phyloP scores from a whole-genome alignment of 305 asterid species.

The Solanum hybrid region DNA sequence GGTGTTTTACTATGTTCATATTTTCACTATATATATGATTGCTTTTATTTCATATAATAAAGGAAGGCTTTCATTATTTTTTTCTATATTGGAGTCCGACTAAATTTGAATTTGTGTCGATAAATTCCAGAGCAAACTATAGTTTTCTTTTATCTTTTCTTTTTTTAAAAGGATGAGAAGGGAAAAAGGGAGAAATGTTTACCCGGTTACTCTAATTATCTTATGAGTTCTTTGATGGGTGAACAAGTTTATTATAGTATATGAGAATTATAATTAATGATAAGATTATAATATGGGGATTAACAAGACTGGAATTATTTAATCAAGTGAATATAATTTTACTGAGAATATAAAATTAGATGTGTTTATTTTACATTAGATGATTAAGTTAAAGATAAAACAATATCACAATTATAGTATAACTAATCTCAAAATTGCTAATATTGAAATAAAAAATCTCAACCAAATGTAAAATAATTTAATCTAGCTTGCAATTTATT shows the following conservation, averaged over 20 bases:
- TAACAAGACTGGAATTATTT: neutral
- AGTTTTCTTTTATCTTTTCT: too few species aligned
- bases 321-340: neutral
- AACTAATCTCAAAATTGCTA: neutral
- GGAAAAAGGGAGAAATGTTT: too few species aligned
- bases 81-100: too few species aligned
- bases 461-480: neutral
- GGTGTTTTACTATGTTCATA: neutral
- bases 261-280: neutral
- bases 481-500: too few species aligned
- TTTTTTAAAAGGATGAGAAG: too few species aligned
- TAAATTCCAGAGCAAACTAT: too few species aligned
- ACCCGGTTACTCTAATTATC: neutral
- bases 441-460: neutral
- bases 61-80: neutral
- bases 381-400: neutral
- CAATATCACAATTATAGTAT: neutral
- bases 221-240: neutral
- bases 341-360: neutral
- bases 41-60: neutral
- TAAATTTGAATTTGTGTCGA: too few species aligned
- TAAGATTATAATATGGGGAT: neutral
- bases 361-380: neutral
- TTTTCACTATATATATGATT: too few species aligned
- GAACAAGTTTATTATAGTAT: neutral